Evolutionary conservation across 2,329 filamentous ascomycete species (phyloP).

Genomic region (Colletotrichum destructivum): DNA sequence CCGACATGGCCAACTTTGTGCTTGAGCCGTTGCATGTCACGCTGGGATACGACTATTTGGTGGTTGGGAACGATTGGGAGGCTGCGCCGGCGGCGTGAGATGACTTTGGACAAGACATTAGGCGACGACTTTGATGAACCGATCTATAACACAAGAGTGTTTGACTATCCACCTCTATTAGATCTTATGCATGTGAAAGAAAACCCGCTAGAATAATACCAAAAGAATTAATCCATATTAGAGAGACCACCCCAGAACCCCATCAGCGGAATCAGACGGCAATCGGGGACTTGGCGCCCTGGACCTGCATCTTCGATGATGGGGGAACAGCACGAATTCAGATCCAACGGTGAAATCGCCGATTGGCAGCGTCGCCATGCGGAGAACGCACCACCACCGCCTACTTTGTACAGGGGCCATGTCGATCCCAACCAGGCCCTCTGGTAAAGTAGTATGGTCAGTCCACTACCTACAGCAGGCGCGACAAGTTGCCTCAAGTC

Average conservation of each 20-base stretch:
- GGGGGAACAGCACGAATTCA: neutral
- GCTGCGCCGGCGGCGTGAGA: neutral
- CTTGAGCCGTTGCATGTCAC: slow-evolving; percentile 33
- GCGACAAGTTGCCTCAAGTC: neutral
- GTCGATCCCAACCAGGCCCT: slow-evolving; percentile 12
- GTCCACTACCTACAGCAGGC: slow-evolving; percentile 28
- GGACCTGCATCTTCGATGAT: neutral
- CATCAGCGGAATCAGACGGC: slow-evolving; percentile 26
- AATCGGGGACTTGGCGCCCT: neutral
- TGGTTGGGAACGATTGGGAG: slow-evolving; percentile 18
- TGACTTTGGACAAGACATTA: neutral
- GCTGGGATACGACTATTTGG: slow-evolving; percentile 39
- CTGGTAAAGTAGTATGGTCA: neutral
- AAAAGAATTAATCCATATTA: too few relatives aligned
- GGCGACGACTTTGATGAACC: too few relatives aligned
- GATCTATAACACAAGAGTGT: too few relatives aligned
- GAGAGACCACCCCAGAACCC: neutral
- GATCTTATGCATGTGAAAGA: neutral
- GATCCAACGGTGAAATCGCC: slow-evolving; percentile 29
- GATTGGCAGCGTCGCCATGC: slow-evolving; percentile 11
- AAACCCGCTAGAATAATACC: neutral
- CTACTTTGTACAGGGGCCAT: neutral
- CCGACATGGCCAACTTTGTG: slow-evolving; percentile 35
- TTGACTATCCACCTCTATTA: neutral
- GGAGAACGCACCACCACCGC: slow-evolving; percentile 12